Evolutionary conservation across 1,139 yeast genomes (phyloP).

Genomic region (Hansenula sp.): DNA sequence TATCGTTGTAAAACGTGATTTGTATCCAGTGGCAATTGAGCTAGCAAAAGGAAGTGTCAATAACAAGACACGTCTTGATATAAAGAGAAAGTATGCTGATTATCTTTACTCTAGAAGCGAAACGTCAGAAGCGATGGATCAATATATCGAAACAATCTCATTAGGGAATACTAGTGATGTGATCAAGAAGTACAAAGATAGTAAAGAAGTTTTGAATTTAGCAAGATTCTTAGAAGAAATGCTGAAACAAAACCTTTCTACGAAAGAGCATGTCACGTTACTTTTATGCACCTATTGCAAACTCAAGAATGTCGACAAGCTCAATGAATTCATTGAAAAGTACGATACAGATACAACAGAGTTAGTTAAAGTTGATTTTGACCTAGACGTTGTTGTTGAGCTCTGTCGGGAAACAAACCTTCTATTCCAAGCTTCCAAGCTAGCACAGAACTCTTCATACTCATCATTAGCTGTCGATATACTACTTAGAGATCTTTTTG

Average conservation of each 20-base stretch:
- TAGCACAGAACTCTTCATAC: constrained; percentile 71
- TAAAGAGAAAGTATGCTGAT: constrained; percentile 70
- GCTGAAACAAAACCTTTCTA: constrained; percentile 49
- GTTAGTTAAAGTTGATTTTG: constrained; percentile 44
- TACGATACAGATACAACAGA: constrained; percentile 34
- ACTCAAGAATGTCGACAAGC: constrained; percentile 55
- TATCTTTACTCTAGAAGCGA: constrained; percentile 63
- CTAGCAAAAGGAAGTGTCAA: constrained; percentile 48
- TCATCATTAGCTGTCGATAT: constrained; percentile 78
- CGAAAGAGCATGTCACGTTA: constrained; percentile 77
- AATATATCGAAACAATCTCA: constrained; percentile 54
- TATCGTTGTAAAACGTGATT: constrained; percentile 63
- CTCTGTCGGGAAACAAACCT: constrained; percentile 79
- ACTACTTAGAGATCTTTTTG: constrained; percentile 61
- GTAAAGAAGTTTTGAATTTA: constrained; percentile 68
- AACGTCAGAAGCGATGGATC: constrained; percentile 63
- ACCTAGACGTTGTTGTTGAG: constrained; percentile 65
- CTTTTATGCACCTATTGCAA: constrained; percentile 83
- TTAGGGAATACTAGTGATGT: constrained; percentile 68
- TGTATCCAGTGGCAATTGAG: constrained; percentile 70
- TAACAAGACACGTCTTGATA: constrained; percentile 37
- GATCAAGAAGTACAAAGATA: constrained; percentile 78
- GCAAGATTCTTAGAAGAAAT: constrained; percentile 63
- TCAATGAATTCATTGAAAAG: constrained; percentile 55
- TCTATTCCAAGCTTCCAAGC: constrained; percentile 60